A percentile compares a stretch with the other conserved stretches of the same genome.
phyloP scores from a whole-genome alignment of 306 rosid species.

The Gynostemma pentaphyllum region DNA sequence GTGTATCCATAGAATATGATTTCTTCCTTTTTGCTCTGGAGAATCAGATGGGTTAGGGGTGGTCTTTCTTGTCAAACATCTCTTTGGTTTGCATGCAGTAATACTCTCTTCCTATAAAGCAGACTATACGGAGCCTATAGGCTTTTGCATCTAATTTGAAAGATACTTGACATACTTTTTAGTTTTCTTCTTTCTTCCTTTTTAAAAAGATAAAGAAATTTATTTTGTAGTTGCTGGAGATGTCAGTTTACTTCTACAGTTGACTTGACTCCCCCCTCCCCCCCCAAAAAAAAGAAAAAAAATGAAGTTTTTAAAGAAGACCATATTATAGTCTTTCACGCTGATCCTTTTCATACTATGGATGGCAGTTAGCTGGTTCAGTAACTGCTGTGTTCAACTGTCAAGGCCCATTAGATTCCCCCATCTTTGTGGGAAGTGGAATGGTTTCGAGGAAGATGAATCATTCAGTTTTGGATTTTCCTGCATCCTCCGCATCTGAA shows the following conservation, averaged over 20 bases:
- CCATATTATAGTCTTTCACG: background rate
- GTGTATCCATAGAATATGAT: slow-evolving; percentile 14
- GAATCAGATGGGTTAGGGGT: background rate
- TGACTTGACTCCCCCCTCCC: background rate
- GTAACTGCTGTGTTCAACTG: slow-evolving; percentile 89
- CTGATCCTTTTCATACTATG: slow-evolving; percentile 16
- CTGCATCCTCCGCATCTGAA: slow-evolving; percentile 66
- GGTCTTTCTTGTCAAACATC: background rate
- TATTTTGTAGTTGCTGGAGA: background rate
- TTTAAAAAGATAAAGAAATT: no score
- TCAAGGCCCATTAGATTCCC: slow-evolving; percentile 87
- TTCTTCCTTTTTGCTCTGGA: slow-evolving; percentile 3
- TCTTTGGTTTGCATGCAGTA: background rate
- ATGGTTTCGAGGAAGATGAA: slow-evolving; percentile 79
- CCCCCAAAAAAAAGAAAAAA: background rate
- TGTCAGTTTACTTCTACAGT: background rate
- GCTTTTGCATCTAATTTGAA: background rate
- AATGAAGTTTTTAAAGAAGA: background rate
- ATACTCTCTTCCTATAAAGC: background rate
- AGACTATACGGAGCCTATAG: background rate
- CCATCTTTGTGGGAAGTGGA: slow-evolving; percentile 93
- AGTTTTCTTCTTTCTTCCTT: no score
- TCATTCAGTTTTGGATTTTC: slow-evolving; percentile 33
- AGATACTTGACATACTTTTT: background rate
- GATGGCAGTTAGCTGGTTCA: slow-evolving; percentile 88